Evolutionary conservation across 768 basidiomycete species (phyloP).

Genomic region (Xerocomus potaroensis): DNA sequence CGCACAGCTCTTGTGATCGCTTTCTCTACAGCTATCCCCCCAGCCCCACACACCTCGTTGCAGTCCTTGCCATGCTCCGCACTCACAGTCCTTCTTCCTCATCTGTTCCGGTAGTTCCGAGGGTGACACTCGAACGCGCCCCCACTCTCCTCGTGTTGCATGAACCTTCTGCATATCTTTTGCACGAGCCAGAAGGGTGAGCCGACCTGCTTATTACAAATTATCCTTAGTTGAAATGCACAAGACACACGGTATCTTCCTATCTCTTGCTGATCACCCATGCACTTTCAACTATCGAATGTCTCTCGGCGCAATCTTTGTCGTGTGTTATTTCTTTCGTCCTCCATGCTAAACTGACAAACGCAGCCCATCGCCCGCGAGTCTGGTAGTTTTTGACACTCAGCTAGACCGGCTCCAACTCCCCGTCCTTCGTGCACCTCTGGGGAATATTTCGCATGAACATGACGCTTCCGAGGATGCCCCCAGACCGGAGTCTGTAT

Average conservation of each 20-base stretch:
- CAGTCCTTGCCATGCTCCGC: conserved; percentile 49
- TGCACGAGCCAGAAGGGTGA: conserved; percentile 23
- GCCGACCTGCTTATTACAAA: conserved; percentile 1
- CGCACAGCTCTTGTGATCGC: conserved; percentile 7
- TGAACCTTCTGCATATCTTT: conserved; percentile 57
- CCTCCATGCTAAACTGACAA: not conserved
- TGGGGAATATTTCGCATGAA: conserved; percentile 9
- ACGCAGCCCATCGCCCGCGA: conserved; percentile 20
- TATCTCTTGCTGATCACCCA: conserved; percentile 49
- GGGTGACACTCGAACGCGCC: conserved; percentile 34
- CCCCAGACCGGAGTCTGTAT: conserved; percentile 33
- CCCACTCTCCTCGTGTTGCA: conserved; percentile 57
- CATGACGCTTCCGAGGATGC: conserved; percentile 16
- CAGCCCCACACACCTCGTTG: conserved; percentile 50
- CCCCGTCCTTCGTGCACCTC: conserved; percentile 39
- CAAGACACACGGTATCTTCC: conserved; percentile 41
- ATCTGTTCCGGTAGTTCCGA: conserved; percentile 22
- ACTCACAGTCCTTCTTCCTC: conserved; percentile 21
- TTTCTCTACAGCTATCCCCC: conserved; percentile 54
- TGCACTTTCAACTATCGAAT: conserved; percentile 39
- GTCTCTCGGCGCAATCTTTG: conserved; percentile 28
- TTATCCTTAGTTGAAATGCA: conserved; percentile 1
- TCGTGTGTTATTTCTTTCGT: conserved; percentile 16
- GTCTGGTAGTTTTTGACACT: conserved; percentile 59
- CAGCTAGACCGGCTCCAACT: conserved; percentile 46